Conservation (phyloP, 2,329 filamentous ascomycete genomes). For the Sporothrix phasma region DNA sequence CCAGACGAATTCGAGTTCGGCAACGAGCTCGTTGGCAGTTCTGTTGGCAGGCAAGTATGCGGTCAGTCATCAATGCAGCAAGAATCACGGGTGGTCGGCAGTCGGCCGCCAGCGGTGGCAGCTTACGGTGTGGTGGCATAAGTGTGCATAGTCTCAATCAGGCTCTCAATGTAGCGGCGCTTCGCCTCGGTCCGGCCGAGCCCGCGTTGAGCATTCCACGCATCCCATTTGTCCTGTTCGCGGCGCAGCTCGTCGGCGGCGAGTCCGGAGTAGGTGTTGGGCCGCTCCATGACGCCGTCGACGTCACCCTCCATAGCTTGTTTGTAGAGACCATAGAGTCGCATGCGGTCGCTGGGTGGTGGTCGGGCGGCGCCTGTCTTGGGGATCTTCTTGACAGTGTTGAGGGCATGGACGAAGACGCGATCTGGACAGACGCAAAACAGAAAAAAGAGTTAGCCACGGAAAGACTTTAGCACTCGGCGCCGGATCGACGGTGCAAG, state of each 20-base stretch:
- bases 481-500: background rate
- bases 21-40: conserved; percentile 77
- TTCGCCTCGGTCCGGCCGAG: conserved; percentile 87
- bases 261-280: conserved; percentile 41
- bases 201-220: conserved; percentile 82
- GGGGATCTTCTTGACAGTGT: conserved; percentile 95
- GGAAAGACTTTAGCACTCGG: background rate
- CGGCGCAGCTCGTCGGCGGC: conserved; percentile 45
- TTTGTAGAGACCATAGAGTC: conserved; percentile 96
- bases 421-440: conserved; percentile 62
- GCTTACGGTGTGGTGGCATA: conserved; percentile 77
- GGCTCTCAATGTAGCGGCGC: conserved; percentile 79
- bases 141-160: conserved; percentile 94
- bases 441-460: background rate
- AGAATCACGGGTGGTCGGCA: background rate
- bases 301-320: conserved; percentile 99
- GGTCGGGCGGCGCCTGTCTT: conserved; percentile 86
- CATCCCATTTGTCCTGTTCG: conserved; percentile 72
- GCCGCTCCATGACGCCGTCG: conserved; percentile 83
- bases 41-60: conserved; percentile 29
- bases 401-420: conserved; percentile 97
- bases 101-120: background rate
- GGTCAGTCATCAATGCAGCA: background rate
- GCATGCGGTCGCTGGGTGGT: conserved; percentile 72
- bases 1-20: conserved; percentile 98